Evolutionary conservation across 2,329 filamentous ascomycete genomes (phyloP), one percentile per base, ranked within the genome.

Genomic region (Paradendryphiella salina): DNA sequence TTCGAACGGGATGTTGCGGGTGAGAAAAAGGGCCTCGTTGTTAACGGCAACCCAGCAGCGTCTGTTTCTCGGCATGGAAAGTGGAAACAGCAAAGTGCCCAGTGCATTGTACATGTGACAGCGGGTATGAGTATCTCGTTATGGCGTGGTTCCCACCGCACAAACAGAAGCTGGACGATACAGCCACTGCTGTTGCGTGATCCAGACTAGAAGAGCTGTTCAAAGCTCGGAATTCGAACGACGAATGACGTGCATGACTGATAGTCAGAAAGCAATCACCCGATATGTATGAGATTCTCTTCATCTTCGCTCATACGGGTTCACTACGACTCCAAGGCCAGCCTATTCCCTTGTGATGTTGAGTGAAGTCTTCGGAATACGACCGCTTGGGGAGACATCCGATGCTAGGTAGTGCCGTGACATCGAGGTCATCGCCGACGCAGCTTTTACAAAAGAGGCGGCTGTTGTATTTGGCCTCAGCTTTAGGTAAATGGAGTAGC

Each of bases 51-150:
- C 15, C 52, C 54, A 0, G 55, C 49, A 2, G 55, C 53, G 13
- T 61, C 47, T 3, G 54, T 60, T 23, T 52, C 36, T 20, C 26
- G 39, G n/a, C 29, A 44, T n/a, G 50, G 52, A 10, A 29, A 35
- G 23, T 56, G 46, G 55, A 43, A 41, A 17, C 50, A 58, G 26
- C 17, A 53, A 9, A 14, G 46, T 28, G 33, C 56, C 1, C 34
- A 53, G 18, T 53, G 60, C 31, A 4, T 52, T 2, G 38, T 64
- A 7, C 38, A 61, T 48, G 48, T 61, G 8, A 57, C 63, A 15
- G 52, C 60, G 4, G 59, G 60, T 1, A 64, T 64, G 60, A 61
- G 62, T 42, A 53, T 65, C 34, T 64, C 13, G 61, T 55, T 3
- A 50, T 65, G 31, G 52, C 44, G 20, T 61, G 49, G 35, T 53